These are phyloP conservation scores for Dalbergia cultrata DNA, from an alignment of 306 rosid species.

Conservation along the genomic window DNA sequence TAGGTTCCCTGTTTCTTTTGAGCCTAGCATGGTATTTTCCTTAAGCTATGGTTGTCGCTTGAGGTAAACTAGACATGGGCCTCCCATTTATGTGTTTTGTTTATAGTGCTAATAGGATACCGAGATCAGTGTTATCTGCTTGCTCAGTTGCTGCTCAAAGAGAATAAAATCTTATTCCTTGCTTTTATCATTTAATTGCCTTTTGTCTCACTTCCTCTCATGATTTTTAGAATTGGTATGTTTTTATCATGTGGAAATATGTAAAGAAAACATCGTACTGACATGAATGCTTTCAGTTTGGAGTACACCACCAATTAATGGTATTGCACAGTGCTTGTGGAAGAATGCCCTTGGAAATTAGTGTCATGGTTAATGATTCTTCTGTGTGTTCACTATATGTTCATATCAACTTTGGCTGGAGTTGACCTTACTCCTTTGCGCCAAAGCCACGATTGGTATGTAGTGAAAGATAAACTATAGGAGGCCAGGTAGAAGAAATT, in stretches of 20 bases:
- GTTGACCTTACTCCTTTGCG: background rate
- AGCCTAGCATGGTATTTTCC: background rate
- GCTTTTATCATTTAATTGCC: background rate
- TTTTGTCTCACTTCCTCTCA: background rate
- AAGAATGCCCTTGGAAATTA: background rate
- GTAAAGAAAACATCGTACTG: background rate
- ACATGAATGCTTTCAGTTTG: background rate
- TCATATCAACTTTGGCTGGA: constrained; percentile 3
- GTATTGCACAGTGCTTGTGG: background rate
- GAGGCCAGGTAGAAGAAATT: background rate
- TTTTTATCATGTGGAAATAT: background rate
- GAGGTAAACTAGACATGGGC: background rate
- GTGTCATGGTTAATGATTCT: background rate
- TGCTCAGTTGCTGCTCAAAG: constrained; percentile 1
- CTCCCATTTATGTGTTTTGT: background rate
- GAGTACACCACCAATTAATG: background rate
- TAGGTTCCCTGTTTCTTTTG: constrained; percentile 12
- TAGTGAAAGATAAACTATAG: constrained; percentile 26
- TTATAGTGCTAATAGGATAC: constrained; percentile 20
- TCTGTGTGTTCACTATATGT: background rate
- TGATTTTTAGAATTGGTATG: background rate
- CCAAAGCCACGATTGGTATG: constrained; percentile 9
- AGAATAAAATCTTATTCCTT: background rate
- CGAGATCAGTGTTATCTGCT: constrained; percentile 32
- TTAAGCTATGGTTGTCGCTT: background rate